Conservation (phyloP, 2,329 filamentous ascomycete species). For the Botrytis fragariae region DNA sequence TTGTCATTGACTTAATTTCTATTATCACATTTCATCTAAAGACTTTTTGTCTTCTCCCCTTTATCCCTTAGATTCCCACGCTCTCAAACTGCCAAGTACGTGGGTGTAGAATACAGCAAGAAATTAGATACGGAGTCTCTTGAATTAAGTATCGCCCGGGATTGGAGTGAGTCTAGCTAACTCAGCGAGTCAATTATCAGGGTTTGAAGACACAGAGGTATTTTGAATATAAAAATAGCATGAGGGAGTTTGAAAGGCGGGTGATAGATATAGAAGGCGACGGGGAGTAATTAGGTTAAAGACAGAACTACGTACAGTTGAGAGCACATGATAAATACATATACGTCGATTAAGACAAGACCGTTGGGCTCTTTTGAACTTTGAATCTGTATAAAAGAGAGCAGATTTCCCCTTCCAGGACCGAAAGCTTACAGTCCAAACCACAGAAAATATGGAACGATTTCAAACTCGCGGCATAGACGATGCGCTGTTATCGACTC, state of each 20-base stretch:
- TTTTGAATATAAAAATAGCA: neutral
- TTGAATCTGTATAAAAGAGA: neutral
- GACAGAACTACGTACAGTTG: neutral
- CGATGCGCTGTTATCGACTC: no score
- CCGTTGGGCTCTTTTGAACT: neutral
- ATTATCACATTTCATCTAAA: neutral
- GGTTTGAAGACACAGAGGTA: accelerated
- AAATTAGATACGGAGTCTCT: no score
- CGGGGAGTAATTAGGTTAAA: no score
- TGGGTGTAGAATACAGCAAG: no score
- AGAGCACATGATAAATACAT: neutral
- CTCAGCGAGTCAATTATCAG: no score
- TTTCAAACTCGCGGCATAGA: no score
- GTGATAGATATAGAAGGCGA: neutral
- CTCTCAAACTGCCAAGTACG: no score
- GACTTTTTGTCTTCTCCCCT: neutral
- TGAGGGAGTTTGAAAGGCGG: accelerated
- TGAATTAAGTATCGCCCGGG: no score
- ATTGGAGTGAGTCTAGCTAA: no score
- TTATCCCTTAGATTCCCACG: neutral
- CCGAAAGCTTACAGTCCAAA: no score
- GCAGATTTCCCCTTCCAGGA: neutral
- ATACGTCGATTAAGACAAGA: accelerated
- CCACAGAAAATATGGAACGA: no score
- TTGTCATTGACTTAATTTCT: neutral